phyloP scores from a whole-genome alignment of 257 asterid species.

The Ajuga chamaepitys region DNA sequence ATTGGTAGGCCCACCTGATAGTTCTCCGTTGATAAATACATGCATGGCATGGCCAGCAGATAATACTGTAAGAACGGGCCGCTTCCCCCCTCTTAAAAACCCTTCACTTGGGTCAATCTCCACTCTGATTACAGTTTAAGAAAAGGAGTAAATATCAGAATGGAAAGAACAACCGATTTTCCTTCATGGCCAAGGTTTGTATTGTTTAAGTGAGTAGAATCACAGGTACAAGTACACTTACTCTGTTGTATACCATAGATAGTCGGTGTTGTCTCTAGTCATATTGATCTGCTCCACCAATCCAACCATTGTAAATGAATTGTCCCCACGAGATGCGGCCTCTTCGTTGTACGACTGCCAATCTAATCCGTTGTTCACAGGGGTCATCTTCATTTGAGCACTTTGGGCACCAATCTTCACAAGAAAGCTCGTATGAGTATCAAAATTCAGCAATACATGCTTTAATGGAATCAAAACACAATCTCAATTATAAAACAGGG shows the following conservation, averaged over 20 bases:
- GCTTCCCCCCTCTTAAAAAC: constrained; percentile 54
- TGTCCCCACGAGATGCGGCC: constrained; percentile 43
- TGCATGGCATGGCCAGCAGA: constrained; percentile 99
- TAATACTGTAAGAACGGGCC: constrained; percentile 79
- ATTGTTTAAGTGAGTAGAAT: neutral
- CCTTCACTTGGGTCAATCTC: constrained; percentile 61
- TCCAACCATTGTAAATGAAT: constrained; percentile 55
- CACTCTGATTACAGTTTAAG: constrained; percentile 41
- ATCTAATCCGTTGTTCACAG: constrained; percentile 44
- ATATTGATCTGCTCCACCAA: constrained; percentile 90
- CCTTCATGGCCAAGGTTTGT: neutral
- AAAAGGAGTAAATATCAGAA: constrained; percentile 1
- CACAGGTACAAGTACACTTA: constrained; percentile 34
- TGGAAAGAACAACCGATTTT: neutral
- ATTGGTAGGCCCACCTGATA: constrained; percentile 47
- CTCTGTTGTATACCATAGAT: constrained; percentile 95
- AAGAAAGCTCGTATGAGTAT: constrained; percentile 14
- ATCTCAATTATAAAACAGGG: too few relatives aligned
- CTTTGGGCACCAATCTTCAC: constrained; percentile 86
- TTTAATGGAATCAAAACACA: neutral
- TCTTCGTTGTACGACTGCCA: constrained; percentile 95
- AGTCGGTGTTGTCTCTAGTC: constrained; percentile 85
- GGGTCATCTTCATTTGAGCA: constrained; percentile 90
- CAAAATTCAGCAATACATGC: neutral
- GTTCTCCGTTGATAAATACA: constrained; percentile 78